phyloP scores from a whole-genome alignment of 768 basidiomycete species.

The Lepiota brunneoincarnata region DNA sequence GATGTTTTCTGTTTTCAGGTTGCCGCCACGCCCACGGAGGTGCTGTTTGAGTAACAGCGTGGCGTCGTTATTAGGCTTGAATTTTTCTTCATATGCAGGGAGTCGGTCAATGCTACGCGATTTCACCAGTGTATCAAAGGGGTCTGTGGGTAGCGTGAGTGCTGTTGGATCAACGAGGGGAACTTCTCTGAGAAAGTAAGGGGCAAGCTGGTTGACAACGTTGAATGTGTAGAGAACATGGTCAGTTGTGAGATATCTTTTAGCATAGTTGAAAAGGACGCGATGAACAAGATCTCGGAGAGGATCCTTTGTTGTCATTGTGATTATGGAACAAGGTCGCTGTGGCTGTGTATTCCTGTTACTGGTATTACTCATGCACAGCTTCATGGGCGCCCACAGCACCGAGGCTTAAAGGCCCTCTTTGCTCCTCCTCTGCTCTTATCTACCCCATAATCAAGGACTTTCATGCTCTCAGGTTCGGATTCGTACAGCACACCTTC shows the following conservation, averaged over 20 bases:
- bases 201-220: conserved; percentile 3
- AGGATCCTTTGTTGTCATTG: background rate
- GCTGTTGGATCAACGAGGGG: conserved; percentile 7
- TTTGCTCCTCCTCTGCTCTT: too few species aligned
- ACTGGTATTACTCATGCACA: background rate
- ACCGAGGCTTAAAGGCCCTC: too few species aligned
- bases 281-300: conserved; percentile 5
- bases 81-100: conserved; percentile 7
- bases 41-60: conserved; percentile 4
- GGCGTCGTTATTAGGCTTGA: background rate
- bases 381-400: too few species aligned
- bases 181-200: conserved; percentile 1
- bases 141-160: conserved; percentile 6
- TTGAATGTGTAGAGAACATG: conserved; percentile 4
- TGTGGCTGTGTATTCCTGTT: too few species aligned
- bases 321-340: background rate
- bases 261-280: conserved; percentile 8
- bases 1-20: conserved; percentile 33
- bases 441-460: too few species aligned
- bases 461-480: background rate
- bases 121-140: conserved; percentile 6
- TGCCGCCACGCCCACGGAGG: conserved; percentile 21
- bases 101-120: background rate
- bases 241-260: conserved; percentile 8
- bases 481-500: background rate